Base-by-base conservation (phyloP, 1,139 yeast species). In the Candida neerlandica region DNA sequence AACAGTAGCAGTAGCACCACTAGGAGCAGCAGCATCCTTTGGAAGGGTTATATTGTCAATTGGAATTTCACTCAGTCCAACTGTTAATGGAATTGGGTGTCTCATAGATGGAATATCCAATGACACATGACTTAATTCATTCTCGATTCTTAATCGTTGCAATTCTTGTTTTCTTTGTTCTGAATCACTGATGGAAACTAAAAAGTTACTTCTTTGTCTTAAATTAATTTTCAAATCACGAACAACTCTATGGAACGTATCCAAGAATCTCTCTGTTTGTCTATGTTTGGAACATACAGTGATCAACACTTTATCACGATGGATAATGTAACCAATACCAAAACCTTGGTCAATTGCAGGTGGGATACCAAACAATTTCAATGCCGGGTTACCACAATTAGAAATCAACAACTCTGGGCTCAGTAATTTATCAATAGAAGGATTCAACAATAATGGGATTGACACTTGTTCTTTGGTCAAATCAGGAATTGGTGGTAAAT, bases 341-440 rank as follows among this genome's bases (percentile, higher is more conserved):
- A 84, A 86, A 0, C 95, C 95, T 56, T 84, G 84, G 45, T 87
- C 83, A 21, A 78, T 74, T 0, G 90, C 89, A 1, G 94, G 95
- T 0, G 92, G 85, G 27, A 87, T 80, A 6, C 94, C 94, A 70
- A 87, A 87, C 15, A 84, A 70, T 44, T 80, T 79, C 55, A 87
- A 75, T 0, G 94, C 90, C 11, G 90, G 87, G 60, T 86, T 87
- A 16, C 95, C 95, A 69, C 95, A 87, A 62, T 87, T 87, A 23
- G 77, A 69, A 41, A 76, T 70, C 46, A 76, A 64, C 29, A 76
- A 56, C 50, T 75, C 80, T 0, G 80, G 79, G 15, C 70, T 64
- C 43, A 74, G 66, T 41, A 81, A 63, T 51, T 63, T 66, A 29
- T 73, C 76, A 43, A 76, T 64, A 14, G 71, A 80, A 71, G 62